Evolutionary conservation across 306 rosid species (phyloP), one percentile per base, ranked within the genome.

Genomic region (Luffa aegyptiaca): DNA sequence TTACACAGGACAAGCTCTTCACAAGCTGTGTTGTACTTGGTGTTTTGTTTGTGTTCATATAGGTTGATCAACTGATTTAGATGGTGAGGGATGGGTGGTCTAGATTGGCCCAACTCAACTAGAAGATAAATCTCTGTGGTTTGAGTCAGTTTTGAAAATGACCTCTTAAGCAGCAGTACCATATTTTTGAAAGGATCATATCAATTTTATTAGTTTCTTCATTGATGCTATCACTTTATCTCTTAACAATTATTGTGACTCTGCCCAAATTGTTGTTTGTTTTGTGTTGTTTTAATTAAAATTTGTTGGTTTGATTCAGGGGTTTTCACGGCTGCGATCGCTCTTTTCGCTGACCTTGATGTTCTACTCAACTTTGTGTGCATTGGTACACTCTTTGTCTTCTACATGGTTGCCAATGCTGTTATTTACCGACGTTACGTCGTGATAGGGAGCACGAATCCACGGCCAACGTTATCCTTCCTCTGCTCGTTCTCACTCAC

Each of bases 321-420:
- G 83, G 86, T 94, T 82, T 83, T 91, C 75, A 94, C 98, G 11
- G 97, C 97, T 6, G 92, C 89, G 45, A 86, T 92, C 4, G 94
- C 98, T 76, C 92, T 92, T 80, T 94, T 94, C 88, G 88, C 91
- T 26, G 97, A 94, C 56, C 87, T 92, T 2, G 51, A 86, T 39
- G 88, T 94, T 75, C 97, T 94, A 20, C 92, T 94, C 72, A 83
- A 88, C 84, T 89, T 92, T 4, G 97, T 92, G 49, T 88, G 97
- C 45, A 94, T 94, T 16, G 97, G 98, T n/a, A 94, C 98, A 6
- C 97, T 94, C 41, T 91, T 92, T 59, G 98, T 94, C n/a, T 94
- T 92, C 69, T 94, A 91, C 92, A 92, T 94, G 98, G 98, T 94
- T 78, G 95, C 97, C 49, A 94, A 91, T 57, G 98, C 97, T 6